Evolutionary conservation across 306 rosid genomes (phyloP).

Genomic region (Glycyrrhiza uralensis): DNA sequence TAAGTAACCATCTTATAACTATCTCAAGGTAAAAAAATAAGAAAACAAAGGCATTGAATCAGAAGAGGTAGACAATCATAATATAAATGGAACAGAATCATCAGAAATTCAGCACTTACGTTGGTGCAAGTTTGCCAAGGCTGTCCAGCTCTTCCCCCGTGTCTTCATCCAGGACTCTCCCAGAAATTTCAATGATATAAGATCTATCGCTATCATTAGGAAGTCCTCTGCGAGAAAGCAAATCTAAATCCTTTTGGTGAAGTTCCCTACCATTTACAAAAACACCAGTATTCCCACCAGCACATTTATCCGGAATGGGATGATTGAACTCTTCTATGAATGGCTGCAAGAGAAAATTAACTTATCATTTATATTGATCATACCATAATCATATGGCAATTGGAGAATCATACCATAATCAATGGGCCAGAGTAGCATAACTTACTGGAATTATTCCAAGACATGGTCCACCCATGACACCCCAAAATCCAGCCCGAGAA

Average conservation of each 20-base stretch:
- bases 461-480: slow-evolving; percentile 85
- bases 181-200: slow-evolving; percentile 77
- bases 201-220: slow-evolving; percentile 63
- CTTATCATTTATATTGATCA: slow-evolving; percentile 8
- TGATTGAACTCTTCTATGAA: slow-evolving; percentile 78
- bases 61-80: not conserved
- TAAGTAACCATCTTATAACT: not conserved
- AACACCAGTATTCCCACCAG: slow-evolving; percentile 71
- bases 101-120: slow-evolving; percentile 53
- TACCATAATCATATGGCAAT: slow-evolving; percentile 1
- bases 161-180: slow-evolving; percentile 79
- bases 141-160: slow-evolving; percentile 85
- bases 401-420: slow-evolving; percentile 7
- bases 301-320: slow-evolving; percentile 79
- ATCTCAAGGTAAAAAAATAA: slow-evolving; percentile 1
- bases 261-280: slow-evolving; percentile 92
- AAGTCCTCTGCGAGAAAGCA: slow-evolving; percentile 82
- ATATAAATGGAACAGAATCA: slow-evolving; percentile 7
- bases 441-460: slow-evolving; percentile 91
- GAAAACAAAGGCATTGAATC: not conserved
- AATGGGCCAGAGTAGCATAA: slow-evolving; percentile 1
- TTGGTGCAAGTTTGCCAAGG: slow-evolving; percentile 97
- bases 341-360: slow-evolving; percentile 66
- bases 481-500: slow-evolving; percentile 95
- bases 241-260: slow-evolving; percentile 75